Evolutionary conservation across 1,284 basidiomycete genomes (phyloP).

Genomic region (Apiotrichum mycotoxinovorans): DNA sequence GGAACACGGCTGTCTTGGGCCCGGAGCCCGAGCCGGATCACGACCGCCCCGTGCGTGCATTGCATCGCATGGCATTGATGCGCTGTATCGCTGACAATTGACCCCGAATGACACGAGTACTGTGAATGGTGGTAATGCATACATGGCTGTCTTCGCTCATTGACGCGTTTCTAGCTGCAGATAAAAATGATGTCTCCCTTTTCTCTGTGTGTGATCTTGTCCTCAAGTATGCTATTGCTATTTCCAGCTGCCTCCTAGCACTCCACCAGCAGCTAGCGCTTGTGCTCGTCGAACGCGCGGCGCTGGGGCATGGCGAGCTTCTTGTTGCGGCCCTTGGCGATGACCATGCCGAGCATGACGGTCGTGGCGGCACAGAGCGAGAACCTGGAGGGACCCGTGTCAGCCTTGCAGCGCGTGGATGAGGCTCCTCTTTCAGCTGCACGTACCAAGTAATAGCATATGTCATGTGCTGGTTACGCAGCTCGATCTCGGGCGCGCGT

Average conservation of each 20-base stretch:
- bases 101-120: not conserved
- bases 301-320: conserved; percentile 11
- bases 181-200: too few relatives aligned
- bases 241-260: too few relatives aligned
- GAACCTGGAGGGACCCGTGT: conserved; percentile 50
- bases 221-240: too few relatives aligned
- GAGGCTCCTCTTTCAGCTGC: not conserved
- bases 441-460: conserved; percentile 90
- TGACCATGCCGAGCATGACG: conserved; percentile 49
- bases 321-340: conserved; percentile 36
- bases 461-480: conserved; percentile 91
- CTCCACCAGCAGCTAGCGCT: not conserved
- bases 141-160: not conserved
- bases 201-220: too few relatives aligned
- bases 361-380: conserved; percentile 52
- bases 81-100: too few relatives aligned
- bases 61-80: too few relatives aligned
- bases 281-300: conserved; percentile 15
- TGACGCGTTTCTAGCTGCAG: not conserved
- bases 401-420: not conserved
- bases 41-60: too few relatives aligned
- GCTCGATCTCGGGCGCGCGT: conserved; percentile 74
- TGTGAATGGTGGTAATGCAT: conserved; percentile 6
- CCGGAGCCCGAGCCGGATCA: too few relatives aligned
- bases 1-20: too few relatives aligned